Percentiles rank a stretch among this genome's conserved stretches.
Evolutionary conservation across 306 rosid genomes (phyloP).

Genomic region (Gastrolobium bilobum): DNA sequence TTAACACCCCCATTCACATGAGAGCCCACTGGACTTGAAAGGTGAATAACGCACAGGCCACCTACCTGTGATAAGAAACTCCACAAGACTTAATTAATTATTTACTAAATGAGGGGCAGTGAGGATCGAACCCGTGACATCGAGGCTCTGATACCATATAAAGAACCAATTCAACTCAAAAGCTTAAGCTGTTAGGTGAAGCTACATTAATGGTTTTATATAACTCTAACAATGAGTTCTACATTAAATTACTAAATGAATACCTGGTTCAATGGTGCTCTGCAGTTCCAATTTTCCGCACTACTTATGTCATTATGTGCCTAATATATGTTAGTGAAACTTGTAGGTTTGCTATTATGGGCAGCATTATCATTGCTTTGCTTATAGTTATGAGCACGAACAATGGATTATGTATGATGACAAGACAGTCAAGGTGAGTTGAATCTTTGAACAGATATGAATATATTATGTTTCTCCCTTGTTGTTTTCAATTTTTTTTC

Average conservation of each 20-base stretch:
- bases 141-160: no score
- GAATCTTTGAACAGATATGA: slow-evolving; percentile 24
- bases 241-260: slow-evolving; percentile 5
- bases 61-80: no score
- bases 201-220: no score
- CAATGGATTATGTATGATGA: slow-evolving; percentile 97
- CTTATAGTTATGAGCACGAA: slow-evolving; percentile 79
- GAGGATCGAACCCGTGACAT: no score
- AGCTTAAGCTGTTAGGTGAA: no score
- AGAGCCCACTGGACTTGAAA: no score
- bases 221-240: not conserved
- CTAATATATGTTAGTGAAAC: slow-evolving; percentile 42
- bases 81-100: no score
- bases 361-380: slow-evolving; percentile 98
- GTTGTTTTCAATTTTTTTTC: slow-evolving; percentile 20
- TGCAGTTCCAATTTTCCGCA: not conserved
- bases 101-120: no score
- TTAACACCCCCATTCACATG: no score
- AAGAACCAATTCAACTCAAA: no score
- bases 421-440: slow-evolving; percentile 87
- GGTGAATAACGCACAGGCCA: no score
- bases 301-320: not conserved
- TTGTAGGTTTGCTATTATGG: slow-evolving; percentile 98
- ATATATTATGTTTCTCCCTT: slow-evolving; percentile 34
- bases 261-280: not conserved